Conservation (phyloP, 352 stramenopile species). For the Saprolegnia parasitica region DNA sequence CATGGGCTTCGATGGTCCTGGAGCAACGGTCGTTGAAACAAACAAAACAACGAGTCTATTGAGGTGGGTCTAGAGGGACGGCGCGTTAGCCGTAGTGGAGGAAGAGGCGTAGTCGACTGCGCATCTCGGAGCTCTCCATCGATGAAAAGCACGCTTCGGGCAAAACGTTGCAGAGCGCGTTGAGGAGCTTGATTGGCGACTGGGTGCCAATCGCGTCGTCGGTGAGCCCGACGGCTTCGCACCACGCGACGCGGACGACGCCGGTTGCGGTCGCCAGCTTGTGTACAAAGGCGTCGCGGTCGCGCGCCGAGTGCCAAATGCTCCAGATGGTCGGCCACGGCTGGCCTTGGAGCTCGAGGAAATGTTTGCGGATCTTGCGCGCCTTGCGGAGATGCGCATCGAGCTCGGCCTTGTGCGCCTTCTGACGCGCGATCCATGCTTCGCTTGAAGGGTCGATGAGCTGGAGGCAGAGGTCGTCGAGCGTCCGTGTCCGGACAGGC, state of each 20-base stretch:
- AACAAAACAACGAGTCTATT: conserved; percentile 9
- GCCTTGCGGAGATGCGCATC: conserved; percentile 22
- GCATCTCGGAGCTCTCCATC: not conserved
- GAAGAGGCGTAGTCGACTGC: conserved; percentile 25
- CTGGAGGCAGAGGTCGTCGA: conserved; percentile 70
- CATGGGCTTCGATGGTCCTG: no score
- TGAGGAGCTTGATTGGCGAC: conserved; percentile 10
- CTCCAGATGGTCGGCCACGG: conserved; percentile 40
- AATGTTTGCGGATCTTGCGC: conserved; percentile 21
- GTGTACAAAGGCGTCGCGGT: conserved; percentile 46
- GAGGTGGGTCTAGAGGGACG: not conserved
- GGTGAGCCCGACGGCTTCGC: conserved; percentile 58
- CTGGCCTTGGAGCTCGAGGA: not conserved
- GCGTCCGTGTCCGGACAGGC: conserved; percentile 70
- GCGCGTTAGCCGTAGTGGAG: conserved; percentile 22
- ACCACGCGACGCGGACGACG: conserved; percentile 52
- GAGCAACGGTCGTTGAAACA: not conserved
- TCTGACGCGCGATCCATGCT: conserved; percentile 35
- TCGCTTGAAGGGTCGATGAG: conserved; percentile 61
- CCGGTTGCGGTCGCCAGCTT: conserved; percentile 44
- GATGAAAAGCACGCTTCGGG: not conserved
- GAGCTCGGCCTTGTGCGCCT: conserved; percentile 28
- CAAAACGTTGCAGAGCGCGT: conserved; percentile 10
- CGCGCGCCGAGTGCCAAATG: conserved; percentile 40
- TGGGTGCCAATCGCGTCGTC: conserved; percentile 45